Percentiles rank a stretch among this genome's conserved stretches.
Conservation (phyloP, 306 rosid species). For the Cercis canadensis region DNA sequence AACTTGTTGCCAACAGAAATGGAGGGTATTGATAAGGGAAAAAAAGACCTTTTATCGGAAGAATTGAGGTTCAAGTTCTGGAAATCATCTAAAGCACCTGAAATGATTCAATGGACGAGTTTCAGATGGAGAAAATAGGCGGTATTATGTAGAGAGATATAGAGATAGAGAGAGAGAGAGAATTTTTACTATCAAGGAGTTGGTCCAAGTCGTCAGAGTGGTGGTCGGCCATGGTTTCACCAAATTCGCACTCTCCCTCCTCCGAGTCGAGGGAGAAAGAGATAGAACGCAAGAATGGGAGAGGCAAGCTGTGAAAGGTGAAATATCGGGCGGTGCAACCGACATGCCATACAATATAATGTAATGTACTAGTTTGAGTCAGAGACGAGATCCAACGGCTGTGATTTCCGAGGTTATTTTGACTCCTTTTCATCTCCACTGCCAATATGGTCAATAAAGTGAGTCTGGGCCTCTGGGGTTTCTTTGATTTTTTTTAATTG, state of each 20-base stretch:
- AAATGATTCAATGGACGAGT: slow-evolving; percentile 27
- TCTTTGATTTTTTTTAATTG: too few relatives aligned
- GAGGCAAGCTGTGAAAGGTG: not conserved
- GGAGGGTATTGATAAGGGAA: not conserved
- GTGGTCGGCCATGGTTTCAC: slow-evolving; percentile 64
- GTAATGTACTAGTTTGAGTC: not conserved
- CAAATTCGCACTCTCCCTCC: not conserved
- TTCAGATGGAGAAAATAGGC: not conserved
- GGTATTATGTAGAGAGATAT: not conserved
- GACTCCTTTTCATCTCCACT: too few relatives aligned
- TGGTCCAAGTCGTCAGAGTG: slow-evolving; percentile 74
- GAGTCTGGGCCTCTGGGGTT: too few relatives aligned
- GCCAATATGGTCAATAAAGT: too few relatives aligned
- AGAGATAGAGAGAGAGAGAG: not conserved
- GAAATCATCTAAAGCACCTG: slow-evolving; percentile 98
- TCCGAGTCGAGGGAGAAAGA: not conserved
- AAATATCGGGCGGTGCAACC: slow-evolving; percentile 30
- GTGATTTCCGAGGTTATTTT: not conserved
- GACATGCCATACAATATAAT: not conserved
- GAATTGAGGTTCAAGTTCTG: slow-evolving; percentile 70
- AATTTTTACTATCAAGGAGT: slow-evolving; percentile 76
- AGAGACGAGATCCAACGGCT: not conserved
- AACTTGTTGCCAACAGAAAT: not conserved
- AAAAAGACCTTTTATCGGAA: slow-evolving; percentile 55
- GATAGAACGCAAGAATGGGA: not conserved